Conservation (phyloP, 2,329 filamentous ascomycete species). For the Epichloe gansuensis region DNA sequence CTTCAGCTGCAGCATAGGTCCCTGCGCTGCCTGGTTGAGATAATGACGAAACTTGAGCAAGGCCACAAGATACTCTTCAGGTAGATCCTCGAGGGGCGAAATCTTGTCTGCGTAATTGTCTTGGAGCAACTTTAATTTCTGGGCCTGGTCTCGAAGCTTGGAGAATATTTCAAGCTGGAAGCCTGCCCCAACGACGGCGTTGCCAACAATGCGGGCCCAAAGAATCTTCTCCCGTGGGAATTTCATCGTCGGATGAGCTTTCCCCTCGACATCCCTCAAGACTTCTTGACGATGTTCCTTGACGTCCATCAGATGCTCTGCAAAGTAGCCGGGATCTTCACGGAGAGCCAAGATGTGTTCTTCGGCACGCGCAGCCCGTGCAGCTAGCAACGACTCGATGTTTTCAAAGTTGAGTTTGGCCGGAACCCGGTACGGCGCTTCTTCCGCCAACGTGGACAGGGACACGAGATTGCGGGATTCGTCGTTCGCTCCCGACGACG, state of each 20-base stretch:
- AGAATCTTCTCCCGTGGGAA: slow-evolving; percentile 13
- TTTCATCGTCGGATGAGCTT: slow-evolving; percentile 14
- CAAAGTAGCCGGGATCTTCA: slow-evolving; percentile 47
- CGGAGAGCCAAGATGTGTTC: slow-evolving; percentile 43
- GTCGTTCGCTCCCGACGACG: slow-evolving; percentile 16
- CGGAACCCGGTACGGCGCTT: slow-evolving; percentile 41
- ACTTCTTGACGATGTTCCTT: slow-evolving; percentile 34
- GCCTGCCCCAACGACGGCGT: slow-evolving; percentile 20
- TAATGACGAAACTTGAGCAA: slow-evolving; percentile 28
- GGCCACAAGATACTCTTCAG: slow-evolving; percentile 19
- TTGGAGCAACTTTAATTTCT: slow-evolving; percentile 17
- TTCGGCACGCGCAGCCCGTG: slow-evolving; percentile 28
- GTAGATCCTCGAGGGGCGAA: slow-evolving; percentile 17
- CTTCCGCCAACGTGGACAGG: slow-evolving; percentile 27
- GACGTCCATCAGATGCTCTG: slow-evolving; percentile 26
- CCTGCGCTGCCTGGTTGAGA: slow-evolving; percentile 20
- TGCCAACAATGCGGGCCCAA: slow-evolving; percentile 27
- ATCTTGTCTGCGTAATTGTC: slow-evolving; percentile 20
- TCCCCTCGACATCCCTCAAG: slow-evolving; percentile 25
- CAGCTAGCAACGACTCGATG: slow-evolving; percentile 30
- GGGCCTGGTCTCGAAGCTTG: slow-evolving; percentile 21
- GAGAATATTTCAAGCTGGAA: slow-evolving; percentile 25
- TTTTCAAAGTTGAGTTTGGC: slow-evolving; percentile 30
- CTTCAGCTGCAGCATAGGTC: slow-evolving; percentile 15
- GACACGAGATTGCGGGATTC: slow-evolving; percentile 22